Conservation (phyloP, 371 early-diverging fungal genomes). For the Mucor irregularis region DNA sequence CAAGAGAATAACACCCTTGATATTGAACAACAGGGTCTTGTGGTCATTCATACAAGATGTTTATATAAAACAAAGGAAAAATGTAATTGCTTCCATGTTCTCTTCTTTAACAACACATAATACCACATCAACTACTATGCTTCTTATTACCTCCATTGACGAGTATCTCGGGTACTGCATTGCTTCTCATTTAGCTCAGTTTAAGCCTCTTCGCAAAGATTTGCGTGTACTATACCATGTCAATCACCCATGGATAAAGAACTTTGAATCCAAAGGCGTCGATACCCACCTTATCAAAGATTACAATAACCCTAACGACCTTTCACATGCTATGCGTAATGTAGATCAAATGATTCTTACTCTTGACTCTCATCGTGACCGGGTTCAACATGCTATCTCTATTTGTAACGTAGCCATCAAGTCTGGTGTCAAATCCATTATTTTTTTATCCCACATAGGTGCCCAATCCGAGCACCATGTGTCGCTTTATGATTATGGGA, state of each 20-base stretch:
- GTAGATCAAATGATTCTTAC: slow-evolving; percentile 32
- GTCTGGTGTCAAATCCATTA: slow-evolving; percentile 36
- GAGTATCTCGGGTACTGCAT: slow-evolving; percentile 43
- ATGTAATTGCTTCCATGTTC: background rate
- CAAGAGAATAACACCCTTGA: too few relatives aligned
- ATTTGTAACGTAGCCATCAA: slow-evolving; percentile 27
- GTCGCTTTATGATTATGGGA: slow-evolving; percentile 29
- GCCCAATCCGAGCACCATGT: slow-evolving; percentile 26
- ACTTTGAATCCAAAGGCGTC: slow-evolving; percentile 33
- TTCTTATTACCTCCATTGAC: slow-evolving; percentile 41
- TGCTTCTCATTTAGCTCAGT: slow-evolving; percentile 34
- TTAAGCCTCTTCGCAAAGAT: slow-evolving; percentile 17
- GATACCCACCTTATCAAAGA: slow-evolving; percentile 25
- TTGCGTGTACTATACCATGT: slow-evolving; percentile 29
- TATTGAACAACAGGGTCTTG: too few relatives aligned
- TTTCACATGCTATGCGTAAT: slow-evolving; percentile 35
- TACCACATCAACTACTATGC: slow-evolving; percentile 15
- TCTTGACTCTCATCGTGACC: slow-evolving; percentile 25
- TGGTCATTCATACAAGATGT: too few relatives aligned
- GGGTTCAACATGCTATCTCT: slow-evolving; percentile 23
- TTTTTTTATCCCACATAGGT: slow-evolving; percentile 40
- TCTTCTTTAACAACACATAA: background rate
- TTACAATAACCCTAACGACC: slow-evolving; percentile 29
- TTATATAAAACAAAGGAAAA: background rate
- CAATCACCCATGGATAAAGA: slow-evolving; percentile 2